phyloP scores from a whole-genome alignment of 1,284 basidiomycete species.

The Malassezia slooffiae region DNA sequence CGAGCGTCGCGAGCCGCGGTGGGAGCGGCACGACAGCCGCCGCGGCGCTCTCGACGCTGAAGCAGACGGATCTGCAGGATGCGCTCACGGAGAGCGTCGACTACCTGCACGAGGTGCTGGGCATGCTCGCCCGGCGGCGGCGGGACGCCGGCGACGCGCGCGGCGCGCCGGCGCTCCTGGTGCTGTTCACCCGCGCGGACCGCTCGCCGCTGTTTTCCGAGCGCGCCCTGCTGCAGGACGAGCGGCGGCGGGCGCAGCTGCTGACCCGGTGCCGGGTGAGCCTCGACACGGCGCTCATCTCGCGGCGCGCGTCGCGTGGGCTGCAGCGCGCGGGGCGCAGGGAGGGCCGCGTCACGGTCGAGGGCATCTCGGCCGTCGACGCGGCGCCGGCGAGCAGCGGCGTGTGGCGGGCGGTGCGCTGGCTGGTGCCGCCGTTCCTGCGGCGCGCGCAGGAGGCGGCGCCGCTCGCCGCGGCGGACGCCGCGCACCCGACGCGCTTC shows the following conservation, averaged over 20 bases:
- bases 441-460: conserved; percentile 6
- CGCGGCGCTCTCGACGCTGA: conserved; percentile 9
- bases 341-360: conserved; percentile 27
- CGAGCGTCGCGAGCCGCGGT: conserved; percentile 30
- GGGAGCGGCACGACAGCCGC: conserved; percentile 5
- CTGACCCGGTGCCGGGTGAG: conserved; percentile 33
- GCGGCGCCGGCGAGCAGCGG: background rate
- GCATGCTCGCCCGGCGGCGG: conserved; percentile 20
- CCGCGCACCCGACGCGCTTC: conserved; percentile 20
- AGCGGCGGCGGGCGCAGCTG: conserved; percentile 30
- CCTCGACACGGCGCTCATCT: conserved; percentile 28
- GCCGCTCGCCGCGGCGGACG: conserved; percentile 7
- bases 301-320: conserved; percentile 29
- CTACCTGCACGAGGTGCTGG: conserved; percentile 29
- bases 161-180: conserved; percentile 24
- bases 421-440: conserved; percentile 1
- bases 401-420: background rate
- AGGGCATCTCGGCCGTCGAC: conserved; percentile 29
- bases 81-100: conserved; percentile 13
- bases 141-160: background rate
- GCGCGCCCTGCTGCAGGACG: conserved; percentile 18
- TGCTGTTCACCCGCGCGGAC: conserved; percentile 40
- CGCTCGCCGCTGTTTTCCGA: conserved; percentile 34
- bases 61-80: conserved; percentile 13
- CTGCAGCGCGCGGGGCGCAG: conserved; percentile 13